Base-by-base conservation (phyloP, 768 basidiomycete species). In the Gautieria morchelliformis region DNA sequence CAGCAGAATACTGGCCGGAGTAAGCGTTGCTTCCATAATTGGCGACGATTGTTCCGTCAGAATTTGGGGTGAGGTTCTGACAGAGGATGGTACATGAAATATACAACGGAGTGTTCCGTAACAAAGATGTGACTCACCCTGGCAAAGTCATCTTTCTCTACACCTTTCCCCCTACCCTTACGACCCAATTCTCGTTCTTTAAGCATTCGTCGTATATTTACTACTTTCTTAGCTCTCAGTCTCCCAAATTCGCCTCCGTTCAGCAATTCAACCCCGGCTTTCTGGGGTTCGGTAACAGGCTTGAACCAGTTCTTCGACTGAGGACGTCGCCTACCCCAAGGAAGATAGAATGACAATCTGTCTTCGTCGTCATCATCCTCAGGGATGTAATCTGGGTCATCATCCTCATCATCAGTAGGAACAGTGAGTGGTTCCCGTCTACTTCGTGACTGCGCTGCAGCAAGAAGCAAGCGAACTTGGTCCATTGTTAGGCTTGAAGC, bases 231-330 rank as follows among this genome's bases (percentile, higher is more conserved):
- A 55, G 74, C 69, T 37, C 74, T 72, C 35, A 89, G 73, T 58
- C 79, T 71, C 17, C 91, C 91, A 68, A 93, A 95, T 53, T 93
- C 87, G 47, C 92, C 92, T 62, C 83, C 77, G 61, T 78, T 78
- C 10, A 90, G 74, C 12, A 95, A 74, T 42, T 79, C 74, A 15
- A 83, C 63, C 2, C 92, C 92, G 33, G 71, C 75, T 52, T 78
- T 63, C 67, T 85, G 79, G 6, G 89, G 86, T 58, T 84, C 78
- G 19, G 69, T 80, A 22, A 78, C 73, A 45, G 70, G 60, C 32
- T 68, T 65, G 57, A 68, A 75, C 72, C 71, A 76, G 12, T 59
- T 63, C 33, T 35, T 51, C 50, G 61, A 66, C 47, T 67, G 66
- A 60, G 63, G 35, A n/a, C n/a, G 59, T n/a, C 24, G 52, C 32